Evolutionary conservation across 305 asterid genomes (phyloP).

Genomic region (Rubia tinctorum): DNA sequence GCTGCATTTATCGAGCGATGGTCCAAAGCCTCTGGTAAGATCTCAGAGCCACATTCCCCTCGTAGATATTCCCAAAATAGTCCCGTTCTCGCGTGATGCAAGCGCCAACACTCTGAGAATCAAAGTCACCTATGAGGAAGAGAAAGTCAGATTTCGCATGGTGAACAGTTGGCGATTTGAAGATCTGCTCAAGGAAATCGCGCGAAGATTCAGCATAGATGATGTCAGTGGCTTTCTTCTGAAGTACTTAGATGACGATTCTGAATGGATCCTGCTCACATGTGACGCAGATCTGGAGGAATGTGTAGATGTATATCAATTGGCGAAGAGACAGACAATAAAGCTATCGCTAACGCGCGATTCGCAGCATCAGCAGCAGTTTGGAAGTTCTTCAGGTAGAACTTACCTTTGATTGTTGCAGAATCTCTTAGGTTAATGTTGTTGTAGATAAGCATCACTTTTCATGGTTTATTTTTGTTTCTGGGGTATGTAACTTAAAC

Average conservation of each 20-base stretch:
- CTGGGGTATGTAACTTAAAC: background rate
- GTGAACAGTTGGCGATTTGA: constrained; percentile 48
- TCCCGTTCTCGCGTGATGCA: constrained; percentile 27
- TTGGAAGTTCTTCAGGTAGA: constrained; percentile 44
- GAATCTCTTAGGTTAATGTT: background rate
- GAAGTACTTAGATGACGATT: constrained; percentile 89
- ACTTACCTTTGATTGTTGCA: constrained; percentile 22
- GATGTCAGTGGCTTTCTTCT: constrained; percentile 45
- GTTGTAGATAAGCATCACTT: background rate
- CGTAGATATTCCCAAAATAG: constrained; percentile 26
- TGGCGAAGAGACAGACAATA: constrained; percentile 48
- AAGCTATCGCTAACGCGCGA: constrained; percentile 48
- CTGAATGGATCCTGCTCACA: constrained; percentile 83
- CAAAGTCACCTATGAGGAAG: constrained; percentile 74
- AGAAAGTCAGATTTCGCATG: constrained; percentile 70
- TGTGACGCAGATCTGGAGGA: constrained; percentile 92
- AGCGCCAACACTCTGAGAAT: constrained; percentile 37
- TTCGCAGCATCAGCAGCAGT: constrained; percentile 35
- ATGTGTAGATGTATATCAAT: constrained; percentile 56
- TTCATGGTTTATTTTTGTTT: constrained; percentile 3
- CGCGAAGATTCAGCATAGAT: constrained; percentile 62
- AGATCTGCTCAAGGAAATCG: constrained; percentile 55
- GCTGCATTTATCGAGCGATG: constrained; percentile 41
- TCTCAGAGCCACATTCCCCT: constrained; percentile 51
- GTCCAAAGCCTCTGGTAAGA: constrained; percentile 37